These are phyloP conservation scores for Orychophragmus violaceus DNA, from an alignment of 345 rosid genomes.

Conservation along the genomic window DNA sequence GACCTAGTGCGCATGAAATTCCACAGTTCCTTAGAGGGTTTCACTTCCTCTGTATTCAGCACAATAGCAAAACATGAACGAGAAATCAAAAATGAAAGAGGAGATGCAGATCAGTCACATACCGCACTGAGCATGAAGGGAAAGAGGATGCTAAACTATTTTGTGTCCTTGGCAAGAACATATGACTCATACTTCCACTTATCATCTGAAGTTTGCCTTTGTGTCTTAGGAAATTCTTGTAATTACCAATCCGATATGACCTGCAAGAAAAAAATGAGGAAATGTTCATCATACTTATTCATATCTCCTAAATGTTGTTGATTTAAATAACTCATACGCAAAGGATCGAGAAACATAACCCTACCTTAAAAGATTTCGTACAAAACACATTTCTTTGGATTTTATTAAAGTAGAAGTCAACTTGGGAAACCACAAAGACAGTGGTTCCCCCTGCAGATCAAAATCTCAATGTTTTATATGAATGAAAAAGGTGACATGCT, in stretches of 20 bases:
- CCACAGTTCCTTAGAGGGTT: slow-evolving; percentile 12
- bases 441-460: slow-evolving; percentile 73
- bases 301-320: background rate
- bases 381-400: slow-evolving; percentile 73
- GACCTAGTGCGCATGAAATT: background rate
- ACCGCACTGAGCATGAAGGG: background rate
- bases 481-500: slow-evolving; percentile 11
- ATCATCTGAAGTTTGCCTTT: no score
- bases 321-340: no score
- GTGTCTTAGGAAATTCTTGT: slow-evolving; percentile 49
- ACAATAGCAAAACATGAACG: background rate
- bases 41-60: slow-evolving; percentile 9
- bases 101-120: background rate
- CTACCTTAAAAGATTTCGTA: slow-evolving; percentile 64
- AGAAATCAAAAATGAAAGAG: background rate
- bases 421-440: slow-evolving; percentile 73
- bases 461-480: slow-evolving; percentile 7
- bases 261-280: slow-evolving; percentile 32
- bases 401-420: slow-evolving; percentile 46
- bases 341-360: no score
- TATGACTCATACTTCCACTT: no score
- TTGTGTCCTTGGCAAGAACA: slow-evolving; percentile 7
- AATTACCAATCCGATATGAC: slow-evolving; percentile 55
- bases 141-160: slow-evolving; percentile 1
- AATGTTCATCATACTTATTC: background rate